These are phyloP conservation scores for Metschnikowia anglica DNA, from an alignment of 805 yeast species.

Conservation along the genomic window DNA sequence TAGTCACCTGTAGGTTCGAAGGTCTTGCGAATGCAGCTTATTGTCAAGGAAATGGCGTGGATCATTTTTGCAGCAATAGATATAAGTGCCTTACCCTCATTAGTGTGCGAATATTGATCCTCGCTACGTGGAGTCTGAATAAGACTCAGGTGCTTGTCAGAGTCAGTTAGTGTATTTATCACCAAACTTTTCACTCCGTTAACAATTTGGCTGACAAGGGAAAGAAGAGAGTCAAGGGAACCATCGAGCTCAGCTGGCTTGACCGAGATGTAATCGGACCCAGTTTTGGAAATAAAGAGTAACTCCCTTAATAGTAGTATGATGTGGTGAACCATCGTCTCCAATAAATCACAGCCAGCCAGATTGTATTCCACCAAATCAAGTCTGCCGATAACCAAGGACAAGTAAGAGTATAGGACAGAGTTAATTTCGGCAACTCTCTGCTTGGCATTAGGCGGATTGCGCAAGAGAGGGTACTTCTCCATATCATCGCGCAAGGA, in stretches of 20 bases:
- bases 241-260: constrained; percentile 45
- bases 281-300: constrained; percentile 55
- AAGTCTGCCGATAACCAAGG: constrained; percentile 69
- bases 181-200: constrained; percentile 63
- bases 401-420: constrained; percentile 58
- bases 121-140: constrained; percentile 9
- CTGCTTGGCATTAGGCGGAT: constrained; percentile 61
- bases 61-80: constrained; percentile 61
- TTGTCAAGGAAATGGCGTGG: constrained; percentile 48
- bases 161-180: constrained; percentile 49
- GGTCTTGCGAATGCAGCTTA: constrained; percentile 50
- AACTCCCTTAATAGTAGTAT: constrained; percentile 63
- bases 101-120: constrained; percentile 52
- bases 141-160: constrained; percentile 32
- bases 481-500: constrained; percentile 37
- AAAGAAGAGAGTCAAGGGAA: constrained; percentile 56
- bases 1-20: constrained; percentile 65
- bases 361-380: constrained; percentile 76
- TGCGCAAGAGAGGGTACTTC: constrained; percentile 45
- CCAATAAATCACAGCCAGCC: constrained; percentile 65
- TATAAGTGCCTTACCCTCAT: constrained; percentile 66
- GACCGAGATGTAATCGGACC: constrained; percentile 39
- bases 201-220: constrained; percentile 64
- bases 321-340: constrained; percentile 65
- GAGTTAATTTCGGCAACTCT: constrained; percentile 66